Base-by-base conservation (phyloP, 192 early-diverging fungal species). In the Coemansia sp. region DNA sequence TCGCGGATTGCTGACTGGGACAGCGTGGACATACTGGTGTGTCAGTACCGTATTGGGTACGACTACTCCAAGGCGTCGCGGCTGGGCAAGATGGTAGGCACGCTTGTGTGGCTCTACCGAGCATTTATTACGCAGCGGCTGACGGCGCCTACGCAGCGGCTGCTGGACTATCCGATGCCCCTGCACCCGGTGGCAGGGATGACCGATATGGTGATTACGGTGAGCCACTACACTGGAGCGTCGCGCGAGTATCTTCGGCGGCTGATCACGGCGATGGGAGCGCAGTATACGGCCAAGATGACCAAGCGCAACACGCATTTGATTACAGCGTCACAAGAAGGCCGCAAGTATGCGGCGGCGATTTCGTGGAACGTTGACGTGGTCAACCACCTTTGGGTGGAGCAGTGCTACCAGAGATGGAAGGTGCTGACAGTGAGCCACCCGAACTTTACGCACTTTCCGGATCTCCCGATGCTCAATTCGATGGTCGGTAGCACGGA, bases 311-410 rank as follows among this genome's bases (percentile, higher is more conserved):
- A 86, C 26, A 93, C 90, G 1, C 90, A 91, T 63, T 56, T 93
- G 40, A 82, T 93, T 1, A 88, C 88, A 23, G 81, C 83, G 46
- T 59, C 62, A 81, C 73, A 68, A 2, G 63, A 55, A 8, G 88
- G 90, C 14, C 74, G 78, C 40, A 94, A 94, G 60, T 88, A 81
- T 53, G 48, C 53, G 30, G 64, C 61, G 34, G 90, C 85, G 1
- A 46, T 79, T 10, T 72, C 83, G 36, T 87, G 88, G 82, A 82
- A 85, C 38, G 58, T 88, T 6, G 65, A 83, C 18, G 65, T 89
- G 5, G 79, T 91, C 6, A 92, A 94, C 65, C 92, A 94, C 66
- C 39, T 91, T 14, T 94, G 92, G 92, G 50, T 94, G 0, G 92
- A 94, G 71, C 86, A 86, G 25, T 80, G 83, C 62, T 91, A 79